Conservation (phyloP, 108 stramenopile genomes). For the Tribonema minus region DNA sequence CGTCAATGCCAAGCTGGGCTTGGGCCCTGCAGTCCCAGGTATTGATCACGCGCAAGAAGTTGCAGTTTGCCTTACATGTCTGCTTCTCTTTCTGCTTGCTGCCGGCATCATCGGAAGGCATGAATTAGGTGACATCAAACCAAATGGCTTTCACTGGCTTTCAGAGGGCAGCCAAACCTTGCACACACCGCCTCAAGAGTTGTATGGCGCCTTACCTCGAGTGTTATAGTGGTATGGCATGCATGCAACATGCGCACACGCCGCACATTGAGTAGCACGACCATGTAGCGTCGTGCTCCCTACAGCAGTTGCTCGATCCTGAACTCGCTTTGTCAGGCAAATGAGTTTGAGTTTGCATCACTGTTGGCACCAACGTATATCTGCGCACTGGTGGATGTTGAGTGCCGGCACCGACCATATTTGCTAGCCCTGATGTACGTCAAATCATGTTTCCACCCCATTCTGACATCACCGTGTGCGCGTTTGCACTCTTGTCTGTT, state of each 20-base stretch:
- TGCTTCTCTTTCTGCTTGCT: neutral
- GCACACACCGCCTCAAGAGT: no score
- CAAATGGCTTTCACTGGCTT: neutral
- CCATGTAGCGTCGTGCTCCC: no score
- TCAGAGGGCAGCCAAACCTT: neutral
- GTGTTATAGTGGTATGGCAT: no score
- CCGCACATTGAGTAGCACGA: no score
- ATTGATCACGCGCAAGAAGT: neutral
- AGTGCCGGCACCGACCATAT: neutral
- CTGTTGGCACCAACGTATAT: neutral
- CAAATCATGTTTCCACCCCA: no score
- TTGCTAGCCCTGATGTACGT: neutral
- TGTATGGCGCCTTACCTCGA: no score
- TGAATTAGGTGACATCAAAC: neutral
- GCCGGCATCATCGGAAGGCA: neutral
- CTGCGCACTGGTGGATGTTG: neutral
- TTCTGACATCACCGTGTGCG: no score
- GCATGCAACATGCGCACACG: no score
- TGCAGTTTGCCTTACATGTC: no score
- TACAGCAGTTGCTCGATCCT: no score
- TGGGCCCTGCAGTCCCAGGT: neutral
- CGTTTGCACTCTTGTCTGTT: neutral
- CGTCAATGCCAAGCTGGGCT: neutral
- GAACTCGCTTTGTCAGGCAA: no score
- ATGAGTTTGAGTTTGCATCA: neutral